phyloP scores from a whole-genome alignment of 2,329 filamentous ascomycete genomes.

The Trichophyton schoenleinii region DNA sequence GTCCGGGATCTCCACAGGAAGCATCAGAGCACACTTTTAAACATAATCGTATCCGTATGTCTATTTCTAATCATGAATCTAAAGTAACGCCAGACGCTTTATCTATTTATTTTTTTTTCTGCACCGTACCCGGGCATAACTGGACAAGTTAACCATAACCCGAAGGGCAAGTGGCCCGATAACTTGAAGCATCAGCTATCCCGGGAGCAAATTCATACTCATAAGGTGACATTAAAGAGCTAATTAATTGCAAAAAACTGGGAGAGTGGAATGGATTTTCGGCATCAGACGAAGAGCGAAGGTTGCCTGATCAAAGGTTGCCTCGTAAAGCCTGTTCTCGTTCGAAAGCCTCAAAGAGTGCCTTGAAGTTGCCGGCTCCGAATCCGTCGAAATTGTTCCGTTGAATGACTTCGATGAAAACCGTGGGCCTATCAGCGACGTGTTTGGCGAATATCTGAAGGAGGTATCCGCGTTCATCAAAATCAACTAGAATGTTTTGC shows the following conservation, averaged over 20 bases:
- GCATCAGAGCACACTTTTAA: neutral
- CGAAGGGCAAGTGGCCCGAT: neutral
- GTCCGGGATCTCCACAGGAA: neutral
- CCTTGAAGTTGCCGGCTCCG: slow-evolving; percentile 87
- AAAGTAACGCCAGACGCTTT: neutral
- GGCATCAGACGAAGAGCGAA: neutral
- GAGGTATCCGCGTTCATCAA: slow-evolving; percentile 78
- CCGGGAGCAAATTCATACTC: too few relatives aligned
- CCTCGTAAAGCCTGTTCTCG: slow-evolving; percentile 71
- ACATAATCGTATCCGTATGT: neutral
- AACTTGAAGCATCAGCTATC: neutral
- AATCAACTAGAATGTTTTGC: slow-evolving; percentile 78
- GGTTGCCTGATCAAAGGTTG: slow-evolving; percentile 45
- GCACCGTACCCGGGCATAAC: neutral
- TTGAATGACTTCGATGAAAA: slow-evolving; percentile 90
- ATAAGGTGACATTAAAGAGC: too few relatives aligned
- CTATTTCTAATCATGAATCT: neutral
- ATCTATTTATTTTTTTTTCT: too few relatives aligned
- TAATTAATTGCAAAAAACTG: neutral
- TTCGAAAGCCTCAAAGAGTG: slow-evolving; percentile 83
- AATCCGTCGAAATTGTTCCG: slow-evolving; percentile 78
- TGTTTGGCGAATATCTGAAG: slow-evolving; percentile 64
- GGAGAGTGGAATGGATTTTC: neutral
- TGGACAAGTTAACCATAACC: neutral
- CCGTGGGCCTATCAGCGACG: slow-evolving; percentile 80